Conservation (phyloP, 352 stramenopile genomes). For the Globisporangium cylindrosporum region DNA sequence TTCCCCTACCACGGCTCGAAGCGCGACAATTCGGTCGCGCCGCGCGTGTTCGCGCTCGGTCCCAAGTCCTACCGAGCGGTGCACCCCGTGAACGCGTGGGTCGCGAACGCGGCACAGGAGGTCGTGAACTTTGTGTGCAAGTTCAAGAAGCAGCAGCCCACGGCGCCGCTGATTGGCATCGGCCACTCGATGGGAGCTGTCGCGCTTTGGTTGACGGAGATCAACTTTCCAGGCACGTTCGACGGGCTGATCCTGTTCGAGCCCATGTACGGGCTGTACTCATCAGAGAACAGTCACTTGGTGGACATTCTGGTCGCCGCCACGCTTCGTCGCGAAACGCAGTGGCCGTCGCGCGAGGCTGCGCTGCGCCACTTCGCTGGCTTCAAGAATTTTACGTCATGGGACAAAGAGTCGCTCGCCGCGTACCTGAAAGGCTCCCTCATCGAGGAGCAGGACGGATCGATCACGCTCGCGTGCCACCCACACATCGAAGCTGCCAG, state of each 20-base stretch:
- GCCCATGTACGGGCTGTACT: slow-evolving; percentile 28
- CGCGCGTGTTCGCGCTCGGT: slow-evolving; percentile 13
- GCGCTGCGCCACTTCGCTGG: slow-evolving; percentile 26
- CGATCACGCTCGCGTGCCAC: slow-evolving; percentile 30
- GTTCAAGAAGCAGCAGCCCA: slow-evolving; percentile 10
- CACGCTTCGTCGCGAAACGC: slow-evolving; percentile 28
- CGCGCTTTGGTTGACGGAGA: slow-evolving; percentile 36
- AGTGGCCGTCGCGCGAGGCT: slow-evolving; percentile 28
- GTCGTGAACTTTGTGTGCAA: slow-evolving; percentile 17
- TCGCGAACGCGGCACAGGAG: slow-evolving; percentile 16
- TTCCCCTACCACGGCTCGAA: slow-evolving; percentile 49
- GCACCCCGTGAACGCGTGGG: slow-evolving; percentile 36
- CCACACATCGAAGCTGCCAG: slow-evolving; percentile 36
- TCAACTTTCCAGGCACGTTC: slow-evolving; percentile 34
- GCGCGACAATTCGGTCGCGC: slow-evolving; percentile 29
- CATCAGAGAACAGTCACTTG: slow-evolving; percentile 14
- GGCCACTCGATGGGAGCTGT: slow-evolving; percentile 44
- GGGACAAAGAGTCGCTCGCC: slow-evolving; percentile 34
- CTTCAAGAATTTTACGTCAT: slow-evolving; percentile 34
- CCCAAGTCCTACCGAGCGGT: slow-evolving; percentile 23
- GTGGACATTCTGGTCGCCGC: slow-evolving; percentile 29
- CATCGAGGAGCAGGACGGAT: slow-evolving; percentile 25
- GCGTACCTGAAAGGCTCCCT: slow-evolving; percentile 32
- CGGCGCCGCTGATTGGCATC: slow-evolving; percentile 44
- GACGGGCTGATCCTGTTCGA: slow-evolving; percentile 46